These are phyloP conservation scores for Aureobasidium namibiae DNA, from an alignment of 2,329 filamentous ascomycete species.

Conservation along the genomic window DNA sequence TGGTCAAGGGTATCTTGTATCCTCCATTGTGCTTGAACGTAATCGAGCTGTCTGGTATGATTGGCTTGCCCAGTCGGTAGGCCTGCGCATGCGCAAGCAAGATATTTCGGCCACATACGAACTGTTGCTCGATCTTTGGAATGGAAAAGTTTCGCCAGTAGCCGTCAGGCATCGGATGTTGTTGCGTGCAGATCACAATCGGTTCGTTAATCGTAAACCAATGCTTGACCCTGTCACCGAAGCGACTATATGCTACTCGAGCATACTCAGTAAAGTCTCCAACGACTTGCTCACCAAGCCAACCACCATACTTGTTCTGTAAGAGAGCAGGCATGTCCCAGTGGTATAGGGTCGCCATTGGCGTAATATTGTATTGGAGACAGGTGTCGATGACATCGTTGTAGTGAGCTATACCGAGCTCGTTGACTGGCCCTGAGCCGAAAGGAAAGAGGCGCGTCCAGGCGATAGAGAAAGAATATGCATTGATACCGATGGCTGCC, in stretches of 20 bases:
- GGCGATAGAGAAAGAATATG: slow-evolving; percentile 37
- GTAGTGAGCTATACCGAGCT: slow-evolving; percentile 40
- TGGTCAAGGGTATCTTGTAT: slow-evolving; percentile 28
- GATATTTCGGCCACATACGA: slow-evolving; percentile 29
- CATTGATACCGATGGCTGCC: slow-evolving; percentile 30
- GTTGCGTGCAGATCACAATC: slow-evolving; percentile 13
- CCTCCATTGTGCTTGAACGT: slow-evolving; percentile 33
- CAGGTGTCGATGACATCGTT: slow-evolving; percentile 35
- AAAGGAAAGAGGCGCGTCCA: slow-evolving; percentile 45
- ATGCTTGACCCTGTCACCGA: slow-evolving; percentile 30
- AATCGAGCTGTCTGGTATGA: slow-evolving; percentile 29
- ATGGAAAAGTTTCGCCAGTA: slow-evolving; percentile 24
- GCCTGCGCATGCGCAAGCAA: slow-evolving; percentile 30
- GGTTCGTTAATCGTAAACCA: slow-evolving; percentile 39
- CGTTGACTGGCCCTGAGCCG: slow-evolving; percentile 38
- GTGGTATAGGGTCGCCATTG: slow-evolving; percentile 39
- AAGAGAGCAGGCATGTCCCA: slow-evolving; percentile 34
- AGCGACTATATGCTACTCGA: slow-evolving; percentile 30
- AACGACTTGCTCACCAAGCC: slow-evolving; percentile 28
- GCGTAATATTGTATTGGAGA: slow-evolving; percentile 35
- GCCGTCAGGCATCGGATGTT: slow-evolving; percentile 11
- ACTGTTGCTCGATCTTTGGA: slow-evolving; percentile 17
- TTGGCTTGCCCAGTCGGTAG: slow-evolving; percentile 31
- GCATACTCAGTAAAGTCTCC: slow-evolving; percentile 36
- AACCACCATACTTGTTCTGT: slow-evolving; percentile 32